Evolutionary conservation across 768 basidiomycete genomes (phyloP), one percentile per base, ranked within the genome.

Genomic region (Trametes sanguinea): DNA sequence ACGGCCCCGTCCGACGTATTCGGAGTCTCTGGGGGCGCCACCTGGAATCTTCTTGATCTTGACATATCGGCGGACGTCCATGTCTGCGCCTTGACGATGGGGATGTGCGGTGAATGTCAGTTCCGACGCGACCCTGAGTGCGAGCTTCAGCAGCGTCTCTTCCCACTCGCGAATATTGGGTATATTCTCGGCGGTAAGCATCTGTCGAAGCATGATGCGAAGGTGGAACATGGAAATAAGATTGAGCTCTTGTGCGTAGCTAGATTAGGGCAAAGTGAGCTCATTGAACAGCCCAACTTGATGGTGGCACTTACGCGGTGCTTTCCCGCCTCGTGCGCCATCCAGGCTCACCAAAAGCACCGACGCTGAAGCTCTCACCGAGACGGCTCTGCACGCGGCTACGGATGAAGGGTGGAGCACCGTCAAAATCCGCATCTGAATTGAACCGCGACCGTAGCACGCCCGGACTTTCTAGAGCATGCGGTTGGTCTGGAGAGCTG

Each of bases 41-140:
- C 97, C 97, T 0, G 97, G 96, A 14, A 98, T 90, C 76, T 96
- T 96, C 80, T 99, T 98, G 75, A 98, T 95, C 77, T 98, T 98
- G 50, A 98, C 94, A 68, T 96, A 97, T 42, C 89, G 85, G 35
- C 96, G 82, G 27, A 97, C 89, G 73, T 98, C 97, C 87, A 98
- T 95, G 65, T 93, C 91, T 67, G 94, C 92, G 2, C 94, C 94
- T 71, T 92, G 88, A 5, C 88, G 83, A 65, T 92, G 87, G 8
- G 83, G 81, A 35, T 80, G 70, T 33, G 83, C 77, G 2, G 89
- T 89, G 72, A 94, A 92, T 0, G 92, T 90, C 60, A 95, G 79
- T 58, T 93, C 91, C 22, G 87, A 85, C 3, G 95, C 92, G 46
- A 96, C 91, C 43, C 89, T 86, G 50, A 98, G 83, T 1, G 95